Base-by-base conservation (phyloP, 2,329 filamentous ascomycete genomes). In the Truncatella angustata region DNA sequence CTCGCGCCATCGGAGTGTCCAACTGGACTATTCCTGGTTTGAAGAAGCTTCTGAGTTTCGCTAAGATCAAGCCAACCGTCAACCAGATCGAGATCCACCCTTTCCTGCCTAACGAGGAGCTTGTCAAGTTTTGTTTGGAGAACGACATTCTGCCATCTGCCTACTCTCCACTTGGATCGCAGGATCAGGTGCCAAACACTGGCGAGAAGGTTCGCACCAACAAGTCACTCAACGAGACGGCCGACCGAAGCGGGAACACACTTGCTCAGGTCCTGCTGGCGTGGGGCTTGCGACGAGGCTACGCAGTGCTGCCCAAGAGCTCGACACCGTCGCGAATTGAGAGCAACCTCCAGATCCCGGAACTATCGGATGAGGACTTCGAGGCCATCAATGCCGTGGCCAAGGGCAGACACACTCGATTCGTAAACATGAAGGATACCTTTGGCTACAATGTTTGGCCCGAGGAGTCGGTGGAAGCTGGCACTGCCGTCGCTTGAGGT, bases 381-480 rank as follows among this genome's bases (percentile, higher is more conserved):
- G 74, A 78, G 58, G 83, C 81, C 5, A 76, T 88, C 50, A 79
- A 87, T 69, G 68, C 75, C 55, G 85, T 90, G 6, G 85, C 86
- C 1, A 76, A 81, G 65, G 82, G 83, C 32, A 77, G 86, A 48
- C 83, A 88, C 68, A 81, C 79, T 23, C 81, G 87, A 34, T 90
- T 91, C 63, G 87, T 91, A 54, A 90, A 91, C 73, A 90, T 90
- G 87, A 90, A 88, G 77, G 86, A 89, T 58, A 88, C 85, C 1
- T 90, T 90, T 67, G 87, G 87, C 5, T 88, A 87, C 66, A 77
- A 90, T 60, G 80, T 90, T 46, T 86, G 83, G 84, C 77, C 83
- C 0, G 80, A 85, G 63, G 82, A 85, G 73, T 52, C 54, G 18
- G 58, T 56, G 43, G 23, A 58, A 45, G 48, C 49, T 21, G 59